Percentiles rank a stretch among this genome's conserved stretches.
Evolutionary conservation across 306 rosid genomes (phyloP).

Genomic region (Inga leiocalycina): DNA sequence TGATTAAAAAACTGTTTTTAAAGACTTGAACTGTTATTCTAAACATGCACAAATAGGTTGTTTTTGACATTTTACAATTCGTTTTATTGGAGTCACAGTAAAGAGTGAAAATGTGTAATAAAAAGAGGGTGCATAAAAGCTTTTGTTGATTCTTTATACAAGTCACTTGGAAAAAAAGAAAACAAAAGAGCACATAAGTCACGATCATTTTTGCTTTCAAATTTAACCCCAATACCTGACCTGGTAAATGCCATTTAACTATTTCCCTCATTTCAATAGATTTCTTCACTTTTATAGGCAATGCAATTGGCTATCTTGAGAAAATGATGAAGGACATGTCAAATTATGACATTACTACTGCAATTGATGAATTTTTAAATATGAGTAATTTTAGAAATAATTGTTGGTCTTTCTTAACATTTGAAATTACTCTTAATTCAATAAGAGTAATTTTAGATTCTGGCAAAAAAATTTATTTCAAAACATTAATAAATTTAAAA

Average conservation of each 20-base stretch:
- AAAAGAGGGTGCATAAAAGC: background rate
- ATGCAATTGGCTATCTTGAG: background rate
- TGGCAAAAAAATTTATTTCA: too few species aligned
- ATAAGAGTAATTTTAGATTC: too few species aligned
- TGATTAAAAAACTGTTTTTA: too few species aligned
- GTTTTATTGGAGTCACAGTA: conserved; percentile 35
- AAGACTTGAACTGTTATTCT: too few species aligned
- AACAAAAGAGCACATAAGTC: background rate
- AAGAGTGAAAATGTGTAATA: background rate
- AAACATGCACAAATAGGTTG: background rate
- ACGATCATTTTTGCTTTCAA: background rate
- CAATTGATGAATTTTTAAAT: background rate
- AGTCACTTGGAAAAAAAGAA: too few species aligned
- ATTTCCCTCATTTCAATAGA: background rate
- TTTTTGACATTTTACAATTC: conserved; percentile 21
- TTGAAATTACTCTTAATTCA: too few species aligned
- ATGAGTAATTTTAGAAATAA: background rate
- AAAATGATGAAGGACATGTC: too few species aligned
- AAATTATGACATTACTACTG: background rate
- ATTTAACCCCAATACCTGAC: background rate
- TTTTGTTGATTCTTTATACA: background rate
- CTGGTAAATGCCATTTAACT: background rate
- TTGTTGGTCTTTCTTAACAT: background rate
- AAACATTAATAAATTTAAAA: too few species aligned
- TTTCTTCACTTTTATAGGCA: too few species aligned